Conservation (phyloP, 2,329 filamentous ascomycete genomes). For the Bretziella fagacearum region DNA sequence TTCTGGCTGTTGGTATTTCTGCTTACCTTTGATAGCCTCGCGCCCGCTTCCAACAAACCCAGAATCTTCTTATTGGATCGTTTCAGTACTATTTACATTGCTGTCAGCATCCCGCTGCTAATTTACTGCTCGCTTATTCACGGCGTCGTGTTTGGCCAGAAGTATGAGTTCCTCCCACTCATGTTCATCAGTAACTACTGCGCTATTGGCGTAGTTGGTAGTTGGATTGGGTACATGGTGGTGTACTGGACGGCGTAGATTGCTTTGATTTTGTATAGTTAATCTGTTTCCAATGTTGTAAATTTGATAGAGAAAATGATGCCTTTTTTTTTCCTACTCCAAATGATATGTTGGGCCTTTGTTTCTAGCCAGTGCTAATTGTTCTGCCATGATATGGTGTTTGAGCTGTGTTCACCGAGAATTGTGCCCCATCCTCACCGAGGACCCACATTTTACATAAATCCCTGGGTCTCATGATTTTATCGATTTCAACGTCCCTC, state of each 20-base stretch:
- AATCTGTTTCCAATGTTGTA: not conserved
- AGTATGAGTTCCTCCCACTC: slow-evolving; percentile 76
- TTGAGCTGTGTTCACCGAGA: no score
- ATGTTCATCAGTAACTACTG: slow-evolving; percentile 97
- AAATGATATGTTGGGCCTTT: no score
- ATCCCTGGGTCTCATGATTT: slow-evolving; percentile 2
- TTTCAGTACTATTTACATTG: slow-evolving; percentile 78
- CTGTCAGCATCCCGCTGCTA: slow-evolving; percentile 74
- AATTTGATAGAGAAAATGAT: slow-evolving; percentile 12
- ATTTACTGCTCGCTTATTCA: slow-evolving; percentile 77
- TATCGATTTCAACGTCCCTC: not conserved
- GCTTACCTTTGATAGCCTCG: slow-evolving; percentile 69
- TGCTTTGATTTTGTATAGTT: not conserved
- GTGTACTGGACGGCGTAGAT: slow-evolving; percentile 57
- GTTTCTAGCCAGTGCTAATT: no score
- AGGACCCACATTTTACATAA: slow-evolving; percentile 9
- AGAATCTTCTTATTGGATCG: slow-evolving; percentile 82
- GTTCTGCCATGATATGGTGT: no score
- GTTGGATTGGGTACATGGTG: slow-evolving; percentile 86
- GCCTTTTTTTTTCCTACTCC: slow-evolving; percentile 2
- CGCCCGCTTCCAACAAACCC: slow-evolving; percentile 63
- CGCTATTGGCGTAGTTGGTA: slow-evolving; percentile 84
- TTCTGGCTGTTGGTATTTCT: slow-evolving; percentile 82
- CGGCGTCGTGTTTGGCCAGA: slow-evolving; percentile 62
- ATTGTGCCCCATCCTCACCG: slow-evolving; percentile 1